Evolutionary conservation across 768 basidiomycete genomes (phyloP).

Genomic region (Lactarius evosmus): DNA sequence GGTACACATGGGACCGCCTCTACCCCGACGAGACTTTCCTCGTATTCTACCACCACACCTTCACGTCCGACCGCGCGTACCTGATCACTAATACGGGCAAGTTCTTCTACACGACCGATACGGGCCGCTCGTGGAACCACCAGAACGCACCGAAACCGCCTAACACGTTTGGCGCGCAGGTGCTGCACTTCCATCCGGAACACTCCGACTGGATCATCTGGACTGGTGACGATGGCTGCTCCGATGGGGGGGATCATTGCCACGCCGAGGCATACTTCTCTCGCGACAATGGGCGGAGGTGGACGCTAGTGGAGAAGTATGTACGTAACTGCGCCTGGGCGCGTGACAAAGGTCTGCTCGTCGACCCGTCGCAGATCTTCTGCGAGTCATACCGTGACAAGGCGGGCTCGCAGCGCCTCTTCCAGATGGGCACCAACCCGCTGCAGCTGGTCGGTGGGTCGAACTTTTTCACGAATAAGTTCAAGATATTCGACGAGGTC

Average conservation of each 20-base stretch:
- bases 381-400: constrained; percentile 89
- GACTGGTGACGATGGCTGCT: constrained; percentile 75
- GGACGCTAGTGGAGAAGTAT: constrained; percentile 79
- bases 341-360: constrained; percentile 67
- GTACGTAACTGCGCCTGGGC: constrained; percentile 93
- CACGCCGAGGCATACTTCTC: constrained; percentile 74
- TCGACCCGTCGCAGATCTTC: constrained; percentile 85
- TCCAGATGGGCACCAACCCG: constrained; percentile 52
- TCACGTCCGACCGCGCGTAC: constrained; percentile 79
- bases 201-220: constrained; percentile 82
- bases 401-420: constrained; percentile 67
- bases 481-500: constrained; percentile 77
- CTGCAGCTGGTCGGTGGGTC: constrained; percentile 76
- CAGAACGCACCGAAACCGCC: constrained; percentile 63
- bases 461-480: constrained; percentile 68
- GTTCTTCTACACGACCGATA: constrained; percentile 81
- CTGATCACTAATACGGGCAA: constrained; percentile 67
- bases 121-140: constrained; percentile 66
- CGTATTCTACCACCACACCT: constrained; percentile 83
- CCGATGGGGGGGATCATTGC: constrained; percentile 48
- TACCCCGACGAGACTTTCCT: constrained; percentile 63
- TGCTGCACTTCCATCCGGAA: constrained; percentile 83
- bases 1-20: constrained; percentile 81
- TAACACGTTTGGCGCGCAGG: constrained; percentile 71
- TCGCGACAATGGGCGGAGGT: constrained; percentile 69